Evolutionary conservation across 805 yeast species (phyloP), one percentile per base, ranked within the genome.

Genomic region (Maudiozyma saulgeensis): DNA sequence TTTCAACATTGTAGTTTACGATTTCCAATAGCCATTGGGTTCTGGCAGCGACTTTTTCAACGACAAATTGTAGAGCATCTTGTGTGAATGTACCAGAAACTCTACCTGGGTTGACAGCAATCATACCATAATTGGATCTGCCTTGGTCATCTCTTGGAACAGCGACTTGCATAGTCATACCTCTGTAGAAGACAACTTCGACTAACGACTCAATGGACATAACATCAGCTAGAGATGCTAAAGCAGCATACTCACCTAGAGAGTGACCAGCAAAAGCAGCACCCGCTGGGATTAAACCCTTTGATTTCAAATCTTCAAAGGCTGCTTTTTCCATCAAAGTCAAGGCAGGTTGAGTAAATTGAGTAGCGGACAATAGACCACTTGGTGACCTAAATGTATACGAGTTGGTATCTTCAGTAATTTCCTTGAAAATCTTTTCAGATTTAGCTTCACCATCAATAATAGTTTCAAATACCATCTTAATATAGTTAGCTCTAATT

Each of bases 151-250:
- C 99, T 75, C 99, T 85, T 67, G 98, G 98, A 57, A 93, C 99
- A 44, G 99, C 99, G 57, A 93, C 99, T 76, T 93, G 99, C 99
- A 93, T 93, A 45, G 99, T 95, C 98, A 93, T 93, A 79, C 99
- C 99, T 77, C 99, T 84, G 80, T 93, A 95, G 79, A 93, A 93
- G 48, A 91, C 98, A 69, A 91, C 95, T 69, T 91, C 98, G 54
- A 91, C 97, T 59, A 91, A 77, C 6, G 95, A 85, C 74, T 93
- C 99, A 61, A 93, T 89, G 45, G 98, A 96, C 98, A 93, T 91
- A 51, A 95, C 97, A 68, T 93, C 96, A 48, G 96, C 99, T 63
- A 93, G 77, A 26, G 99, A 89, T 16, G 98, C 88, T 64, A 93
- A 79, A 15, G 99, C 98, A 58, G 97, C 93, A 70, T 93, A 93